Conservation (phyloP, 2,329 filamentous ascomycete genomes). For the Setomelanomma holmii region DNA sequence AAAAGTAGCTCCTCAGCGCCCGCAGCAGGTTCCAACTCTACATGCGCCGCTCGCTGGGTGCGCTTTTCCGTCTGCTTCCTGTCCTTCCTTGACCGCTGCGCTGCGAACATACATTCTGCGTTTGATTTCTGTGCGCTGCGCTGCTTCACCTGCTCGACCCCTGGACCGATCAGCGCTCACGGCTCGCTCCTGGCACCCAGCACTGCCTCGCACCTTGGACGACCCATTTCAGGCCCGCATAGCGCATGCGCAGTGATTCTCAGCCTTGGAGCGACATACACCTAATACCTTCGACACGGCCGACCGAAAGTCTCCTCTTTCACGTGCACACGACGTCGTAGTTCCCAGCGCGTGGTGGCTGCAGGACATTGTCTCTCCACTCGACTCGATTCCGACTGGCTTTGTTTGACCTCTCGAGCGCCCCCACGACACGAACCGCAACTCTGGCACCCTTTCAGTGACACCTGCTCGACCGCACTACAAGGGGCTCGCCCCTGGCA, state of each 20-base stretch:
- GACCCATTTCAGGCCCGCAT: background rate
- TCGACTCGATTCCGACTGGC: too few relatives aligned
- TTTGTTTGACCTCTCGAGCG: too few relatives aligned
- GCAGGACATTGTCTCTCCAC: background rate
- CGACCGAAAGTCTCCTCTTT: background rate
- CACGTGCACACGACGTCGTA: background rate
- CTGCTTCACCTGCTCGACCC: background rate
- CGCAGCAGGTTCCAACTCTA: background rate
- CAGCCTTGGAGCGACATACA: background rate
- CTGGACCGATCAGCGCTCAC: background rate
- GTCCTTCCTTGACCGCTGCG: background rate
- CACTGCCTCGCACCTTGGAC: slow-evolving; percentile 11
- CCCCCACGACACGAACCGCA: background rate
- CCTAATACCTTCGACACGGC: background rate
- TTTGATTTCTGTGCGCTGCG: background rate
- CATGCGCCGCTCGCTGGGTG: background rate
- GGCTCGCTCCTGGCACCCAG: slow-evolving; percentile 4
- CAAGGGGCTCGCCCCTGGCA: slow-evolving; percentile 23
- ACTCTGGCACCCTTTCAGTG: slow-evolving; percentile 18
- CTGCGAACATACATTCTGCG: background rate
- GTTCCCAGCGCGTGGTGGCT: background rate
- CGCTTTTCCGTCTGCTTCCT: background rate
- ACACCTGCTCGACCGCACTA: slow-evolving; percentile 13
- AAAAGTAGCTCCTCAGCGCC: background rate
- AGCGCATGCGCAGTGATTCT: slow-evolving; percentile 1